Conservation (phyloP, 345 rosid genomes). For the Rubroshorea leprosula region DNA sequence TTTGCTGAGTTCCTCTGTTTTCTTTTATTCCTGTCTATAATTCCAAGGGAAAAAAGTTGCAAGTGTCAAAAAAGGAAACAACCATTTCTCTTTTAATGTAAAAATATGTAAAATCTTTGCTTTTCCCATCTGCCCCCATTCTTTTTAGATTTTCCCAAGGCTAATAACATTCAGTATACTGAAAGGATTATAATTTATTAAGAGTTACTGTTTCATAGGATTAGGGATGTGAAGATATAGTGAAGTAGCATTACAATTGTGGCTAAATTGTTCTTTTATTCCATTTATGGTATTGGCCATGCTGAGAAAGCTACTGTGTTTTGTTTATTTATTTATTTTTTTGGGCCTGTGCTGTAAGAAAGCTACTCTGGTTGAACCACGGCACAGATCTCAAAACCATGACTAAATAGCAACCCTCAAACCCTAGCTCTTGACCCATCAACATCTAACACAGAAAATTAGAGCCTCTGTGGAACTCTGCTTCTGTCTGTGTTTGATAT, state of each 20-base stretch:
- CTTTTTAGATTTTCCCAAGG: no score
- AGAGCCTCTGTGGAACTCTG: conserved; percentile 29
- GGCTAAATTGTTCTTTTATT: conserved; percentile 11
- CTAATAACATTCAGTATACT: no score
- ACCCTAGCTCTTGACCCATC: conserved; percentile 57
- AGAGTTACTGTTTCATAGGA: no score
- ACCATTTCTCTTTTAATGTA: no score
- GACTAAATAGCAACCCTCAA: conserved; percentile 15
- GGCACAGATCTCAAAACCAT: conserved; percentile 30
- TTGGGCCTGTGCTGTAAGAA: no score
- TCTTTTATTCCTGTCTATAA: conserved; percentile 5
- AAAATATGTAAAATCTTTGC: neutral
- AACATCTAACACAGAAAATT: conserved; percentile 77
- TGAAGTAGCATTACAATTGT: neutral
- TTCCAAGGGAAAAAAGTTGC: neutral
- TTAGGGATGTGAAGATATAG: no score
- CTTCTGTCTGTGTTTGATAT: conserved; percentile 17
- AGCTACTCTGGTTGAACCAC: conserved; percentile 21
- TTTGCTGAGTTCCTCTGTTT: conserved; percentile 9
- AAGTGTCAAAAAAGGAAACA: neutral
- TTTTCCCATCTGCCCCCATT: neutral
- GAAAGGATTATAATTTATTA: no score
- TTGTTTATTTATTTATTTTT: no score
- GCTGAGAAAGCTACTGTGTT: conserved; percentile 40
- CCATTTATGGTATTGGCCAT: conserved; percentile 19